Evolutionary conservation across 78 protist genomes (phyloP).

Genomic region (Bodo saltans): DNA sequence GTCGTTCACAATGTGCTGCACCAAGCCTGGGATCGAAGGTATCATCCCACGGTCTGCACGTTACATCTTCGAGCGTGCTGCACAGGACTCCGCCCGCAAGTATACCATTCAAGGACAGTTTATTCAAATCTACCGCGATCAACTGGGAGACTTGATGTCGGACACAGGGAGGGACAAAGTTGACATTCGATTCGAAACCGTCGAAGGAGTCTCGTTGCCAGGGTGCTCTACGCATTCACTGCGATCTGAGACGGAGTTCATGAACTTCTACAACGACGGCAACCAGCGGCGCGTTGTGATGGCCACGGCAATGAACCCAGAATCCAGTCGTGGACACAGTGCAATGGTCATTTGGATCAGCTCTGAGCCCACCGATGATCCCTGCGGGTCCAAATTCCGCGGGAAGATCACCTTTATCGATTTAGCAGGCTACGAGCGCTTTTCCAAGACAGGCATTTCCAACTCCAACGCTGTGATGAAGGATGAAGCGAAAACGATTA

Average conservation of each 20-base stretch:
- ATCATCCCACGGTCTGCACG: slow-evolving; percentile 21
- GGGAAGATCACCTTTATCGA: slow-evolving; percentile 31
- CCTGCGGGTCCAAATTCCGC: neutral
- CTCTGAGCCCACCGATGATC: neutral
- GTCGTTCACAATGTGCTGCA: slow-evolving; percentile 3
- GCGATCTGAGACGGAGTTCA: neutral
- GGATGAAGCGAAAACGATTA: slow-evolving; percentile 32
- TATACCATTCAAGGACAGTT: neutral
- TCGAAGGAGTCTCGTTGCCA: neutral
- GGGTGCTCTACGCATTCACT: neutral
- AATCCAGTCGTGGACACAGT: slow-evolving; percentile 30
- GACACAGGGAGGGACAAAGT: neutral
- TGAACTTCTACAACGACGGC: neutral
- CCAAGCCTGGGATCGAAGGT: slow-evolving; percentile 14
- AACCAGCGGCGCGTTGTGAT: neutral
- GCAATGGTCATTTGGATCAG: neutral
- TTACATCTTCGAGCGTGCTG: neutral
- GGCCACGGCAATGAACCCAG: slow-evolving; percentile 25
- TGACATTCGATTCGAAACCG: neutral
- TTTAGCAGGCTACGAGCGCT: slow-evolving; percentile 35
- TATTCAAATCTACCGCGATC: slow-evolving; percentile 27
- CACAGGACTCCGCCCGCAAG: neutral
- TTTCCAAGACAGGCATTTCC: slow-evolving; percentile 4
- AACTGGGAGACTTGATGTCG: slow-evolving; percentile 7
- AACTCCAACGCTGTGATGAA: neutral